Evolutionary conservation across 225 moss, liverwort and hornwort species (phyloP), one percentile per base, ranked within the genome.

Genomic region (Anthoceros angustus): DNA sequence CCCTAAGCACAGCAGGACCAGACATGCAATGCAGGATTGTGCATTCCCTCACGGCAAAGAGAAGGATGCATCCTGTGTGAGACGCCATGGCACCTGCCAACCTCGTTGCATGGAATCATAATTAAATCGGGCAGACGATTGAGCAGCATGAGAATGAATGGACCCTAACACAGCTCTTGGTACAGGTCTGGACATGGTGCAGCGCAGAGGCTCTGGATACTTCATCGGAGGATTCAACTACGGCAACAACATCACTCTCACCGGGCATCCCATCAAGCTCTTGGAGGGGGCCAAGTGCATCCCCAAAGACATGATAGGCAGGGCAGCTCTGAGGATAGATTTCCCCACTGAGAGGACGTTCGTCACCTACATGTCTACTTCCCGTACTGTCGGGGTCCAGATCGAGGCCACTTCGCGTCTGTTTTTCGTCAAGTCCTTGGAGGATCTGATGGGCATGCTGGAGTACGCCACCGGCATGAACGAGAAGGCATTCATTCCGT

Each of bases 141-240:
- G 32, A 32, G 32, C 32, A 32, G 32, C 32, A 32, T 32, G 1
- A 32, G 2, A 4, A 32, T 32, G 2, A 32, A 32, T 32, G 32
- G 32, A 32, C 32, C 32, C 32, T 32, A 15, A 8, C 23, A 18
- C 16, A 20, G 14, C 18, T 55, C n/a, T 23, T 3, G 18, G n/a
- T 2, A 55, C 55, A 55, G 55, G 55, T 18, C 55, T 55, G 55
- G n/a, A 55, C 7, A 12, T 55, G 55, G n/a, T 55, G n/a, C 55
- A 55, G n/a, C 18, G 55, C n/a, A 55, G 55, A 15, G 55, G 55
- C 18, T 55, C 55, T 20, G 55, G 55, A 9, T 55, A 55, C 55
- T 55, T 55, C 55, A 55, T 55, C 14, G 55, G 55, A 55, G 55
- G 55, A 55, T 55, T 55, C 55, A 55, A 55, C 55, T 55, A 15